A percentile compares a stretch with the other conserved stretches of the same genome.
phyloP scores from a whole-genome alignment of 2,329 filamentous ascomycete genomes.

The Apiospora sp. region DNA sequence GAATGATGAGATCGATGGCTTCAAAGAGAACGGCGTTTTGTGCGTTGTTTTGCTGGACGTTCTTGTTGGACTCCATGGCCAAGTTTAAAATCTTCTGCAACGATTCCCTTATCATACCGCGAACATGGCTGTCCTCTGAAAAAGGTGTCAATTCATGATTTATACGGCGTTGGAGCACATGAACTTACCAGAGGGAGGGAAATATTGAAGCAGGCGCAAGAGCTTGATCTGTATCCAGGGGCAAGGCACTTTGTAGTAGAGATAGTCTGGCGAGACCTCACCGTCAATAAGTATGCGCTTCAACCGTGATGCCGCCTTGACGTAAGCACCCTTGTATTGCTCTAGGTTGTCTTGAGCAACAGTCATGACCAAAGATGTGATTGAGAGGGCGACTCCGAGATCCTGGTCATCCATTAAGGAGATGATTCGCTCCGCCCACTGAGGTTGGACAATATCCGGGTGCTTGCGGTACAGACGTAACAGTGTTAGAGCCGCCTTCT shows the following conservation, averaged over 20 bases:
- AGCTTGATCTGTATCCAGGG: constrained; percentile 98
- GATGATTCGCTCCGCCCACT: constrained; percentile 98
- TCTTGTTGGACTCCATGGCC: constrained; percentile 94
- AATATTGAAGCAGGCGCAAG: constrained; percentile 90
- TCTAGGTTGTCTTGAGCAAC: constrained; percentile 94
- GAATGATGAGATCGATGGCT: constrained; percentile 97
- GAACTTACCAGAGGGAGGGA: constrained; percentile 83
- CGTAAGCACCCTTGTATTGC: constrained; percentile 91
- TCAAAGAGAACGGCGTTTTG: constrained; percentile 98
- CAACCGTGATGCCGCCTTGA: constrained; percentile 88
- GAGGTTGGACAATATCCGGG: constrained; percentile 90
- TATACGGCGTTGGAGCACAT: background rate
- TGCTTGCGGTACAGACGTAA: constrained; percentile 94
- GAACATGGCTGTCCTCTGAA: constrained; percentile 84
- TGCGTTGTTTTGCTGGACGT: constrained; percentile 98
- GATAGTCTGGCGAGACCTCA: constrained; percentile 88
- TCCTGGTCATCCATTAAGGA: constrained; percentile 98
- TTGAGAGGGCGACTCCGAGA: constrained; percentile 91
- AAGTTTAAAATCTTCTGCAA: constrained; percentile 90
- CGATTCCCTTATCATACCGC: constrained; percentile 90
- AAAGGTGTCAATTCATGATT: constrained; percentile 20
- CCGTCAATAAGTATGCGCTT: constrained; percentile 91
- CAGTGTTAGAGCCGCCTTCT: constrained; percentile 94
- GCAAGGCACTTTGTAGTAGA: constrained; percentile 99
- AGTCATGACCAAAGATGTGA: constrained; percentile 94